Base-by-base conservation (phyloP, 768 basidiomycete species). In the Calocera cornea region DNA sequence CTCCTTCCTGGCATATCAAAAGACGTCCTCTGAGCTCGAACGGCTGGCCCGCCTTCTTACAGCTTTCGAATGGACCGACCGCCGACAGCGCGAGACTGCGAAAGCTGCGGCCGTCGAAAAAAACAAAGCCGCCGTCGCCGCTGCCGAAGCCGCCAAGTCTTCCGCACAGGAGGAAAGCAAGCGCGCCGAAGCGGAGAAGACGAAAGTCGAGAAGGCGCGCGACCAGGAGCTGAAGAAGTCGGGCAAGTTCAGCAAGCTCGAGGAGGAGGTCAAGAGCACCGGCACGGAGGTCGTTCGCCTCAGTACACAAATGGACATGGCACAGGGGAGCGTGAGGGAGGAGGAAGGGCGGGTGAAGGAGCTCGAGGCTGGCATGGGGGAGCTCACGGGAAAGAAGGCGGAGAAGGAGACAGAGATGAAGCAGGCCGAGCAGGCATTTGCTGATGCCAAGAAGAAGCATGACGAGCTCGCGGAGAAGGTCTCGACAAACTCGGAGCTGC, bases 221-320 rank as follows among this genome's bases (percentile, higher is more conserved):
- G 91, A 97, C 65, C 85, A 85, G 71, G 97, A 99, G 77, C 81
- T 94, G 75, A 86, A 85, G 73, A 97, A 97, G 74, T 95, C 93
- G 1, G 97, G 97, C 0, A 97, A 89, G 77, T 80, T 95, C 71
- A 90, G 89, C 76, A 87, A 87, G 70, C 79, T 95, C 70, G 89
- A 94, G 72, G 90, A 90, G 38, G 83, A 87, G 17, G 90, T 89
- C 3, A 84, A 84, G 38, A 86, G 85, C 65, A 77, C 92, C 50
- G 94, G 88, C 47, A 90, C 92, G 75, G 86, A 82, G 36, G 77
- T 94, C 17, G 87, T 89, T 47, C 94, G 95, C 76, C 79, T 90
- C 67, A 83, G 83, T 68, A 92, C 95, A 0, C 92, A 97, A 76
- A 83, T 87, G 1, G 92, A 95, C 68, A 86, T 97, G 72, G 89